phyloP scores from a whole-genome alignment of 2,329 filamentous ascomycete genomes.

The Aspergillus viridinutans region DNA sequence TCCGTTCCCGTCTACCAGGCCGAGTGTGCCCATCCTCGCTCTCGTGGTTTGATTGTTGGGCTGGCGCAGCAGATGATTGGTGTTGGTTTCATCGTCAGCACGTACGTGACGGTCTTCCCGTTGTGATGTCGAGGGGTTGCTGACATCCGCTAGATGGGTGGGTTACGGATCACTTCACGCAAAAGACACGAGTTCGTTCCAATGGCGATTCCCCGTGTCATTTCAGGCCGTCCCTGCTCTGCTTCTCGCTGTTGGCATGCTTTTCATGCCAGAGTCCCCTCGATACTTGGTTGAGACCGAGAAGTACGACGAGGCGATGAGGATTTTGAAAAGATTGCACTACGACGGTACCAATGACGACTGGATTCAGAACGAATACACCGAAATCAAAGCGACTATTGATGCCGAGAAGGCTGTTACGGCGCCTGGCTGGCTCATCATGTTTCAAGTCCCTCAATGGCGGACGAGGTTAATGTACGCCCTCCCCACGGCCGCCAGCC shows the following conservation, averaged over 20 bases:
- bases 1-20: slow-evolving; percentile 61
- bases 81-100: slow-evolving; percentile 44
- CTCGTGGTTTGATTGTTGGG: slow-evolving; percentile 48
- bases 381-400: slow-evolving; percentile 46
- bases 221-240: slow-evolving; percentile 41
- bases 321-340: slow-evolving; percentile 52
- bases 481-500: not conserved
- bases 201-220: slow-evolving; percentile 34
- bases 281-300: slow-evolving; percentile 40
- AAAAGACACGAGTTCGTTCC: slow-evolving; percentile 26
- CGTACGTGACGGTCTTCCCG: slow-evolving; percentile 17
- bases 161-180: slow-evolving; percentile 46
- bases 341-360: slow-evolving; percentile 53
- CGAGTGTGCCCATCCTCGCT: slow-evolving; percentile 57
- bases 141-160: slow-evolving; percentile 36
- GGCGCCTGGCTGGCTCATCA: slow-evolving; percentile 38
- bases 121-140: not conserved
- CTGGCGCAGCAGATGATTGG: slow-evolving; percentile 44
- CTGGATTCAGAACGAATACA: slow-evolving; percentile 46
- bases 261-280: slow-evolving; percentile 34
- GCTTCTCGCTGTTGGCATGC: slow-evolving; percentile 30
- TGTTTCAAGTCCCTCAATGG: slow-evolving; percentile 44
- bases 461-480: slow-evolving; percentile 54
- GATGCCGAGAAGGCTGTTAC: slow-evolving; percentile 55
- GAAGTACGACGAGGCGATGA: slow-evolving; percentile 45